Percentiles rank a stretch among this genome's conserved stretches.
Evolutionary conservation across 768 basidiomycete species (phyloP).

Genomic region (Suillus weaverae): DNA sequence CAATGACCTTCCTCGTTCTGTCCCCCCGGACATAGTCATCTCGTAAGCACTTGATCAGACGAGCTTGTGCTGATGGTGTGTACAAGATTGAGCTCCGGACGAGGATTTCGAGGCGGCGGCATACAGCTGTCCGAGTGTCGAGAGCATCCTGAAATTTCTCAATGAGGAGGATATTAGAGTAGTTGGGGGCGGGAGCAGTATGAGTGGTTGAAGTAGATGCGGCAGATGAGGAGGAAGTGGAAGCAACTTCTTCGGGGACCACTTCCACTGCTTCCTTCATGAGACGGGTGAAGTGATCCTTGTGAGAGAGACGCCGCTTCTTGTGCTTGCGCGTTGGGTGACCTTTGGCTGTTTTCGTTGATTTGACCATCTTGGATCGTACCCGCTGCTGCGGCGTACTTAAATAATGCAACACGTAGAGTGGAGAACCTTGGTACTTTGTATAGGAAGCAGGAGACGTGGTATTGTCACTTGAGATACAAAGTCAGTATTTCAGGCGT

Average conservation of each 20-base stretch:
- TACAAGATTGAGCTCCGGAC: constrained; percentile 23
- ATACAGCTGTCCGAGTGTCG: constrained; percentile 27
- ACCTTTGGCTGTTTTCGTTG: constrained; percentile 8
- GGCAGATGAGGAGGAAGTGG: constrained; percentile 7
- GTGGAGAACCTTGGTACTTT: not conserved
- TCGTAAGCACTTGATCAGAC: constrained; percentile 21
- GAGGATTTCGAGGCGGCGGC: constrained; percentile 30
- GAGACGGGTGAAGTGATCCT: constrained; percentile 24
- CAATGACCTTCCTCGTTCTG: constrained; percentile 25
- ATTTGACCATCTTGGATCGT: not conserved
- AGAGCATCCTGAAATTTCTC: constrained; percentile 29
- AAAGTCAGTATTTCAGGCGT: not conserved
- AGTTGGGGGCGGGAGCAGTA: constrained; percentile 17
- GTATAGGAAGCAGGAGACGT: not conserved
- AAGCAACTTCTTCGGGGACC: constrained; percentile 5
- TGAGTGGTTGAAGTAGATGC: constrained; percentile 9
- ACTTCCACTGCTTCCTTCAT: constrained; percentile 18
- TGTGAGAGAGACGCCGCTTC: constrained; percentile 24
- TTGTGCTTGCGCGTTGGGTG: constrained; percentile 25
- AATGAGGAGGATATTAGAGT: constrained; percentile 26
- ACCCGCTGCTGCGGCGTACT: not conserved
- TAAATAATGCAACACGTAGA: not conserved
- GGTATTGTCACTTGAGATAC: not conserved
- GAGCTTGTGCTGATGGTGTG: constrained; percentile 18
- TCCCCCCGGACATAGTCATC: constrained; percentile 29